These are phyloP conservation scores for Dryas alaskensis DNA, from an alignment of 306 rosid genomes.

Conservation along the genomic window DNA sequence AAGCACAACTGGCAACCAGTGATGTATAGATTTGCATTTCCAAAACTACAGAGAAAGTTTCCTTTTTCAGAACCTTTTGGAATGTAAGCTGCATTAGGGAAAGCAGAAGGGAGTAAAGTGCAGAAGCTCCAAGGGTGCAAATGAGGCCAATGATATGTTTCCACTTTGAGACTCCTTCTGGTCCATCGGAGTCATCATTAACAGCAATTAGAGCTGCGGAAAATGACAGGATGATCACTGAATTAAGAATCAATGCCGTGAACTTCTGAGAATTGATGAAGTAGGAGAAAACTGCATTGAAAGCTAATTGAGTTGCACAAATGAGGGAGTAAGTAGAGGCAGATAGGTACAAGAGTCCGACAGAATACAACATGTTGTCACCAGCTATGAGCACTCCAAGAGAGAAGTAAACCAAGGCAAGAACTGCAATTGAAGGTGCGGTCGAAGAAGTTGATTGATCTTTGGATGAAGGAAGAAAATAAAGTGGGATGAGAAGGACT, in stretches of 20 bases:
- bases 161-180: constrained; percentile 41
- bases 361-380: constrained; percentile 77
- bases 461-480: constrained; percentile 39
- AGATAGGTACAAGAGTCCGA: constrained; percentile 78
- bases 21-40: constrained; percentile 92
- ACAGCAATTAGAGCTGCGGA: constrained; percentile 74
- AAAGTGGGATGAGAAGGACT: constrained; percentile 54
- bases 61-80: constrained; percentile 70
- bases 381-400: constrained; percentile 68
- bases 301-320: constrained; percentile 82
- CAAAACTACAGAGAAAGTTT: constrained; percentile 77
- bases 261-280: constrained; percentile 83
- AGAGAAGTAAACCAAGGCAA: constrained; percentile 46
- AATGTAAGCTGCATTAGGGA: constrained; percentile 84
- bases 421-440: constrained; percentile 36
- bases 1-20: constrained; percentile 63
- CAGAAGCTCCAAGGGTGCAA: constrained; percentile 82
- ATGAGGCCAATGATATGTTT: constrained; percentile 61
- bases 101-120: constrained; percentile 70
- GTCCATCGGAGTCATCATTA: constrained; percentile 55
- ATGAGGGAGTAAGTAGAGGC: constrained; percentile 90
- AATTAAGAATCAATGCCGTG: constrained; percentile 64
- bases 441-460: constrained; percentile 37
- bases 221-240: constrained; percentile 61
- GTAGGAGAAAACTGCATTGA: constrained; percentile 81